phyloP scores from a whole-genome alignment of 225 moss, liverwort and hornwort species.

The Pseudisothecium myosuroides region DNA sequence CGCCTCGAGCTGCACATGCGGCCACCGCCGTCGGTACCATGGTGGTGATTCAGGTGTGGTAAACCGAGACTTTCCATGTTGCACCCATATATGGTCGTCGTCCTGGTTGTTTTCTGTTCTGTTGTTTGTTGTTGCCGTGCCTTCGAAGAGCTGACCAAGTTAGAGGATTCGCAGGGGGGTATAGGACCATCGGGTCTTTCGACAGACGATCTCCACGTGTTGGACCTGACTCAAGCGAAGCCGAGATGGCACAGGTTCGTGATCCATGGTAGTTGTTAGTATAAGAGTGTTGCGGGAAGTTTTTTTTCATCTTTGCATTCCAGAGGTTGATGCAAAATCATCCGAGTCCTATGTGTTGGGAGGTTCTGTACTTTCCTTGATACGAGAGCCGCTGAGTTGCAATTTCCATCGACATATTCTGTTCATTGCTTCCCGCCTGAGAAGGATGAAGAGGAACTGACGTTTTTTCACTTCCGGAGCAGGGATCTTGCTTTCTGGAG shows the following conservation, averaged over 20 bases:
- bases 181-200: slow-evolving; percentile 62
- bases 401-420: neutral
- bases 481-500: neutral
- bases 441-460: neutral
- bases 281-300: neutral
- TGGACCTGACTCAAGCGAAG: slow-evolving; percentile 57
- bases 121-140: neutral
- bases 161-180: slow-evolving; percentile 37
- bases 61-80: neutral
- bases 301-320: neutral
- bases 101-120: neutral
- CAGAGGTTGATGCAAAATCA: neutral
- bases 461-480: neutral
- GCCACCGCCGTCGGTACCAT: slow-evolving; percentile 64
- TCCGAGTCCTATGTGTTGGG: neutral
- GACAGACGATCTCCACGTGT: slow-evolving; percentile 54
- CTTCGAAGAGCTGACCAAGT: slow-evolving; percentile 3
- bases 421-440: neutral
- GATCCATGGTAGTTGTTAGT: neutral
- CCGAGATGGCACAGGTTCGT: slow-evolving; percentile 65
- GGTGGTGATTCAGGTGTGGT: slow-evolving; percentile 63
- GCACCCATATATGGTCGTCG: neutral
- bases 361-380: neutral
- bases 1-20: slow-evolving; percentile 66
- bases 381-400: neutral